phyloP scores from a whole-genome alignment of 2,329 filamentous ascomycete species.

The Xylaria sp. region DNA sequence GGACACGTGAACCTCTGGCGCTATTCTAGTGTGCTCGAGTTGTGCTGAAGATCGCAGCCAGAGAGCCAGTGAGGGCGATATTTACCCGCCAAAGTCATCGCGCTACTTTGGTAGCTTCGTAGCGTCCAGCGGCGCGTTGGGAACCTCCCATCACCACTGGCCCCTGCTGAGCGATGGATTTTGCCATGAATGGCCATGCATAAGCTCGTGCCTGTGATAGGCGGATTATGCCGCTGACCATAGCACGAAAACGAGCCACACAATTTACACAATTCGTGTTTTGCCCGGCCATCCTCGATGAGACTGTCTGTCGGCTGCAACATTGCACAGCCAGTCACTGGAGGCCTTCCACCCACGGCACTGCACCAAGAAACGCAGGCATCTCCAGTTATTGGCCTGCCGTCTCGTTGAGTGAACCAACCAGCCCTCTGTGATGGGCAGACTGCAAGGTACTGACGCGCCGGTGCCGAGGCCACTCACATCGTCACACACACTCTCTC shows the following conservation, averaged over 20 bases:
- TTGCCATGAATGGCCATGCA: conserved; percentile 32
- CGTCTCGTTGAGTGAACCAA: conserved; percentile 32
- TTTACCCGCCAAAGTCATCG: conserved; percentile 21
- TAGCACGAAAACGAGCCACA: conserved; percentile 37
- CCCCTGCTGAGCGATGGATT: conserved; percentile 18
- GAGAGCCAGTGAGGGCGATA: conserved; percentile 19
- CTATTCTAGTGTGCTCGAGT: neutral
- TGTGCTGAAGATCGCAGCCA: neutral
- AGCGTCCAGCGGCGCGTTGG: conserved; percentile 16
- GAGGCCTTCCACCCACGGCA: conserved; percentile 36
- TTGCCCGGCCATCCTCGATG: conserved; percentile 29
- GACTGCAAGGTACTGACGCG: conserved; percentile 37
- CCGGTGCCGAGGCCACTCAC: conserved; percentile 11
- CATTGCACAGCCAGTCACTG: conserved; percentile 42
- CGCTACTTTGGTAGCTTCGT: conserved; percentile 26
- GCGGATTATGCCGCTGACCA: conserved; percentile 38
- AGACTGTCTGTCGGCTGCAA: conserved; percentile 39
- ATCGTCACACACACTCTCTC: conserved; percentile 10
- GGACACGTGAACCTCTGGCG: neutral
- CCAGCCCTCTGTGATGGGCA: conserved; percentile 31
- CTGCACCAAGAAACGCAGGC: conserved; percentile 27
- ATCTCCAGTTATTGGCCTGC: conserved; percentile 24
- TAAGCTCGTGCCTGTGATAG: conserved; percentile 37
- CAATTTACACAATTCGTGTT: conserved; percentile 39
- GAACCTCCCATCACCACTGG: conserved; percentile 15